Evolutionary conservation across 352 stramenopile genomes (phyloP).

Genomic region (Pythium chondricola): DNA sequence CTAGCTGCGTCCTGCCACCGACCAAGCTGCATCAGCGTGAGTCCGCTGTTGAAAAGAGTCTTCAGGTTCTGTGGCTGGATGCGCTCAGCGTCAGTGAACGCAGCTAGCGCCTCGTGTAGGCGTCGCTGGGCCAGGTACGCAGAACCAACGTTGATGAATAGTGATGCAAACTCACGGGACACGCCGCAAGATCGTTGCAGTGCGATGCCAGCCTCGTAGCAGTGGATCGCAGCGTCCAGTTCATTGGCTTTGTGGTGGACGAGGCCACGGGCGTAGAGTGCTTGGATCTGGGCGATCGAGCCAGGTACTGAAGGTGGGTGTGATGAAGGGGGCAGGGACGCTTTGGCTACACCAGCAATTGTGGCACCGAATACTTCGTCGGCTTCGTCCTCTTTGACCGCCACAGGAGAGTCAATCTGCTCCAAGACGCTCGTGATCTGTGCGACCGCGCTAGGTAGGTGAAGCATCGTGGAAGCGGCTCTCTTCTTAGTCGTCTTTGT

Average conservation of each 20-base stretch:
- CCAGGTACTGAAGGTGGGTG: no score
- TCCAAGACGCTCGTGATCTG: conserved; percentile 12
- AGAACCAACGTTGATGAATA: conserved; percentile 66
- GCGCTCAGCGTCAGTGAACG: conserved; percentile 32
- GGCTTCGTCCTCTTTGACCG: background rate
- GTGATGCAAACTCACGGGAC: conserved; percentile 42
- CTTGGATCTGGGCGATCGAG: conserved; percentile 25
- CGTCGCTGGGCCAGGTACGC: conserved; percentile 37
- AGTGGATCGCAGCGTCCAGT: conserved; percentile 34
- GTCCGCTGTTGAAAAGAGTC: conserved; percentile 46
- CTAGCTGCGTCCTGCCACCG: conserved; percentile 19
- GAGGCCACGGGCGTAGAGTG: conserved; percentile 56
- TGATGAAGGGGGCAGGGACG: background rate
- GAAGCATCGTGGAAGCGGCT: background rate
- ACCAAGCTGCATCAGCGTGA: conserved; percentile 40
- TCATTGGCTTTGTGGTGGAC: conserved; percentile 46
- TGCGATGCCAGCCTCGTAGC: conserved; percentile 44
- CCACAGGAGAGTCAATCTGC: background rate
- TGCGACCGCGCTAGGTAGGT: background rate
- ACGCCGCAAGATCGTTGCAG: conserved; percentile 19
- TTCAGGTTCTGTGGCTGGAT: conserved; percentile 56
- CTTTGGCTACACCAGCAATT: background rate
- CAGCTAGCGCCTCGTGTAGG: conserved; percentile 27
- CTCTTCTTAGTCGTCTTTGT: background rate
- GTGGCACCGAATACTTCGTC: background rate